A percentile compares a stretch with the other conserved stretches of the same genome.
Conservation (phyloP, 805 yeast species). For the Kuraishia borneana region DNA sequence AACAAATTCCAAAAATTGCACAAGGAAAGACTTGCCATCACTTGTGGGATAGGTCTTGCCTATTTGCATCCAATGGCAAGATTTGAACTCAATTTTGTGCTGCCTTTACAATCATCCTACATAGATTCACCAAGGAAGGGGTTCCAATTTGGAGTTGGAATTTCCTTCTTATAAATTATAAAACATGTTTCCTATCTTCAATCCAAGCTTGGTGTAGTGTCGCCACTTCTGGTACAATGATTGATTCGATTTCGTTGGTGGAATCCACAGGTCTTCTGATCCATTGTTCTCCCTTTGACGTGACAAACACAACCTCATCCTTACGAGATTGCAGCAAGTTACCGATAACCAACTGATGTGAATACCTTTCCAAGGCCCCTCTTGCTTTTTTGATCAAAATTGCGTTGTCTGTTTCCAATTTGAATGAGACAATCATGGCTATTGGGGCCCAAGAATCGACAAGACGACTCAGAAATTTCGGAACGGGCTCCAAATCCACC, state of each 20-base stretch:
- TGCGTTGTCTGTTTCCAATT: conserved; percentile 75
- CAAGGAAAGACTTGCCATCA: conserved; percentile 16
- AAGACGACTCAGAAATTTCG: conserved; percentile 78
- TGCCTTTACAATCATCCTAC: conserved; percentile 33
- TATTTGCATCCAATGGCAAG: conserved; percentile 49
- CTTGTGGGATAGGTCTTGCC: conserved; percentile 37
- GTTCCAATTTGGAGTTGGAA: conserved; percentile 47
- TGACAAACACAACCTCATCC: conserved; percentile 78
- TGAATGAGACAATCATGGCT: conserved; percentile 91
- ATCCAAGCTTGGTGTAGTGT: conserved; percentile 58
- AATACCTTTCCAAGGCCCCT: conserved; percentile 73
- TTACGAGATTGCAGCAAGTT: conserved; percentile 85
- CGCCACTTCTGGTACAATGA: conserved; percentile 72
- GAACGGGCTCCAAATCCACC: conserved; percentile 89
- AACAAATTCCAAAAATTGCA: background rate
- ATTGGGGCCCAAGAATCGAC: conserved; percentile 93
- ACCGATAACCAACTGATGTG: conserved; percentile 92
- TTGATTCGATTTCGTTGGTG: conserved; percentile 57
- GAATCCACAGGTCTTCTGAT: conserved; percentile 33
- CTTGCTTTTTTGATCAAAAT: conserved; percentile 67
- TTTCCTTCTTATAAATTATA: conserved; percentile 37
- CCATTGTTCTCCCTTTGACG: conserved; percentile 38
- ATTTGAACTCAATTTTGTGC: conserved; percentile 43
- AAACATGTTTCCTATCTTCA: conserved; percentile 12
- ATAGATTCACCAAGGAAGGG: conserved; percentile 40